Percentiles rank a stretch among this genome's conserved stretches.
Conservation (phyloP, 169 alveolate genomes). For the Plasmodium ovale region DNA sequence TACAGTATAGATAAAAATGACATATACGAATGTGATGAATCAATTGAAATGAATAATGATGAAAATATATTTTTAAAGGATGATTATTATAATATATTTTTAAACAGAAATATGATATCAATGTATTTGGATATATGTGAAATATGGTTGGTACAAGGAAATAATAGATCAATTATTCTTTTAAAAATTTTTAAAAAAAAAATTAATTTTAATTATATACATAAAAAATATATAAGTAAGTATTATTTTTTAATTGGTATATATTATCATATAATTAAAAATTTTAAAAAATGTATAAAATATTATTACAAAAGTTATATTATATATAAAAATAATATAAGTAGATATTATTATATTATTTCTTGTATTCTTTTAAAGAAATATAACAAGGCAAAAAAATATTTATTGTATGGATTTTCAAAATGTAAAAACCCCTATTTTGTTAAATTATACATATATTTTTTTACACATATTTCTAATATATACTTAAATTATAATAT, state of each 20-base stretch:
- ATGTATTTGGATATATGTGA: slow-evolving; percentile 73
- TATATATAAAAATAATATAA: slow-evolving; percentile 35
- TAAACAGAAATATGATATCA: slow-evolving; percentile 26
- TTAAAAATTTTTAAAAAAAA: slow-evolving; percentile 63
- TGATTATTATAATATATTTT: neutral
- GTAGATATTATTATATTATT: slow-evolving; percentile 38
- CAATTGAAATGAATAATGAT: slow-evolving; percentile 19
- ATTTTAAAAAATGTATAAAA: slow-evolving; percentile 35
- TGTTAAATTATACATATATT: slow-evolving; percentile 45
- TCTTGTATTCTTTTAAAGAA: slow-evolving; percentile 41
- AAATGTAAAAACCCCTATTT: slow-evolving; percentile 59
- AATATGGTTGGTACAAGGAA: slow-evolving; percentile 60
- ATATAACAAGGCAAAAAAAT: slow-evolving; percentile 52
- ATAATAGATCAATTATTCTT: slow-evolving; percentile 6
- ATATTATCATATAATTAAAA: slow-evolving; percentile 48
- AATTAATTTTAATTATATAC: slow-evolving; percentile 47
- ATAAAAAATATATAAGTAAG: slow-evolving; percentile 33
- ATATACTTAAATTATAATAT: slow-evolving; percentile 63
- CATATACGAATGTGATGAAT: slow-evolving; percentile 57
- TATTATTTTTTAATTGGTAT: slow-evolving; percentile 69
- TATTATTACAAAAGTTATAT: slow-evolving; percentile 43
- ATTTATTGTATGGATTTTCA: slow-evolving; percentile 11
- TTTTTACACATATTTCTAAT: slow-evolving; percentile 52
- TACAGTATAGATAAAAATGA: slow-evolving; percentile 36
- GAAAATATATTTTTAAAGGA: slow-evolving; percentile 10